Base-by-base conservation (phyloP, 495 filamentous ascomycete genomes). In the Penicillium soppii region DNA sequence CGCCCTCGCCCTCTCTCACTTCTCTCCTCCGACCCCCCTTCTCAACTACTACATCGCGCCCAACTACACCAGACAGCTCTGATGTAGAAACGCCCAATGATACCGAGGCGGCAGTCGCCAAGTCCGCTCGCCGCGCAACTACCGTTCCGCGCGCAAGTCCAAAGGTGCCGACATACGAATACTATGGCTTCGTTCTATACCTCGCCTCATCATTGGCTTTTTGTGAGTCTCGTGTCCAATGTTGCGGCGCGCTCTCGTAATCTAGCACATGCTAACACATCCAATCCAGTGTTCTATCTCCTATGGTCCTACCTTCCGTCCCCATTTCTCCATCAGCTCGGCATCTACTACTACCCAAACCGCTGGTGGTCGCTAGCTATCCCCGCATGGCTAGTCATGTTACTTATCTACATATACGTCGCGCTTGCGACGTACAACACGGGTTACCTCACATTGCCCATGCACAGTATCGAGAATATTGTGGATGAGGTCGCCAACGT, bases 181-280 rank as follows among this genome's bases (percentile, higher is more conserved):
- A 98, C 79, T 97, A 98, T 66, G 94, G 94, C 54, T 97, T 98
- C 71, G 92, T 94, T 43, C 79, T 98, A 21, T 97, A 98, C 67
- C 79, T 98, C 21, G 86, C 89, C 59, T 89, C 85, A 29, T 86
- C 81, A 12, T 72, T 91, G 30, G 83, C 80, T 1, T 97, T 97
- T 65, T 67, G 79, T 81, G 58, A 59, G 76, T 67, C 13, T 37
- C 15, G 20, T 17, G 26, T 12, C 15, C 20, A 33, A 15, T 1
- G 10, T 15, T 2, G 26, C 9, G 23, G 10, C n/a, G 2, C 30
- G 15, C 29, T 16, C 17, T 41, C 12, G 19, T 16, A 5, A 27
- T 22, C 15, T 10, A 21, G 20, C 33, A 5, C 35, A 47, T 21
- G 22, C 41, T 52, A 23, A 56, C 44, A 22, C 16, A 5, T n/a